phyloP scores from a whole-genome alignment of 2,329 filamentous ascomycete genomes.

The Esteya vermicola region DNA sequence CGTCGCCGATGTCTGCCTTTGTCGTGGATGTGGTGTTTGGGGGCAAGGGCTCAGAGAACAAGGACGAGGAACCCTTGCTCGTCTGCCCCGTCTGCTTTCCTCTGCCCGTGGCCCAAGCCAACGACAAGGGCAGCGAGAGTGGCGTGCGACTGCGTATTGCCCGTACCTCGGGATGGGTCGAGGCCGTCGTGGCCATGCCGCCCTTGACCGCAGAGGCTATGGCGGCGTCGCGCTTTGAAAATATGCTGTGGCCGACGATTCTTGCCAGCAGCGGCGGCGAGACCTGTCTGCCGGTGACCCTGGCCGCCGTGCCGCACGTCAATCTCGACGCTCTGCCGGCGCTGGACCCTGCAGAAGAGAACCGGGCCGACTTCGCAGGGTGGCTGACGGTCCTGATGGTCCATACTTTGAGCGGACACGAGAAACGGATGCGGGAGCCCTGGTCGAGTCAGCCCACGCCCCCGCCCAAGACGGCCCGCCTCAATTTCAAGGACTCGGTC shows the following conservation, averaged over 20 bases:
- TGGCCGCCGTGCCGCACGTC: constrained; percentile 24
- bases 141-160: not conserved
- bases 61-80: constrained; percentile 13
- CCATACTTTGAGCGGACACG: constrained; percentile 26
- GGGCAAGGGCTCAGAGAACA: constrained; percentile 7
- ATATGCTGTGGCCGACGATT: constrained; percentile 23
- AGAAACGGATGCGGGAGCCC: constrained; percentile 22
- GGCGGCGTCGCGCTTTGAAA: constrained; percentile 10
- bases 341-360: constrained; percentile 21
- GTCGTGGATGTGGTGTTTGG: constrained; percentile 26
- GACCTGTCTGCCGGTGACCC: constrained; percentile 17
- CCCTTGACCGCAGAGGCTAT: not conserved
- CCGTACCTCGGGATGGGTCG: not conserved
- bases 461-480: constrained; percentile 13
- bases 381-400: constrained; percentile 23
- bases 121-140: too few species aligned
- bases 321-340: constrained; percentile 30
- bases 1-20: constrained; percentile 23
- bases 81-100: not conserved
- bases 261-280: constrained; percentile 9
- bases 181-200: not conserved
- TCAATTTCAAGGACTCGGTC: constrained; percentile 34
- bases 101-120: too few species aligned
- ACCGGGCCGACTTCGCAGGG: constrained; percentile 22
- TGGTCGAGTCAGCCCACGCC: too few species aligned